Base-by-base conservation (phyloP, 2,329 filamentous ascomycete species). In the Trichoderma cornu-damae region DNA sequence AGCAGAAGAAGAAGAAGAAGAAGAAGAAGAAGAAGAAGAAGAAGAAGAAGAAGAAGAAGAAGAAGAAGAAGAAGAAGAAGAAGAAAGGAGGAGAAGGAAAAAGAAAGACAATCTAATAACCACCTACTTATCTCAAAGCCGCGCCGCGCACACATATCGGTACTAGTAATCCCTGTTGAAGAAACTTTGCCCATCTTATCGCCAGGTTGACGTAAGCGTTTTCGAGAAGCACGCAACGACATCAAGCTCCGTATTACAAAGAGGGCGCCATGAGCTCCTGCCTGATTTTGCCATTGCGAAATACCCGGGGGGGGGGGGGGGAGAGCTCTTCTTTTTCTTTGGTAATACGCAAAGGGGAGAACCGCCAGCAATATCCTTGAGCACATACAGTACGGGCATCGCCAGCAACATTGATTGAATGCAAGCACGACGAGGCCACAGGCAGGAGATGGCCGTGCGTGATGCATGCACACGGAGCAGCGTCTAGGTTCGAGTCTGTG, bases 191-290 rank as follows among this genome's bases (percentile, higher is more conserved):
- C 43, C 43, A 40, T 49, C 47, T 50, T 35, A 50, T 57, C 51
- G 32, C 51, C 40, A 28, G 14, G 11, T 47, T 46, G 42, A 58
- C 30, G 40, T 38, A 58, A 51, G 38, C 22, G 55, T 44, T 51
- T 24, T 32, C 38, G 51, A 24, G 30, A n/a, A 52, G 48, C 48
- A 58, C 47, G 55, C 55, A 38, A 46, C 50, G 47, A 42, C 48
- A 35, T 51, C 49, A 51, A 51, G 56, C 40, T n/a, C n/a, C n/a
- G n/a, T 42, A 58, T 59, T 48, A n/a, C 59, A 35, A 50, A n/a
- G n/a, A n/a, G n/a, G 48, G 47, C 58, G 42, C 53, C 16, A 32
- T 38, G 49, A 22, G 43, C 59, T 54, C 59, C 55, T 55, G 50
- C 49, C 59, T 38, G 37, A 44, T 60, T 44, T 46, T 46, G 46